Conservation (phyloP, 1,284 basidiomycete species). For the Tilletia walkeri region DNA sequence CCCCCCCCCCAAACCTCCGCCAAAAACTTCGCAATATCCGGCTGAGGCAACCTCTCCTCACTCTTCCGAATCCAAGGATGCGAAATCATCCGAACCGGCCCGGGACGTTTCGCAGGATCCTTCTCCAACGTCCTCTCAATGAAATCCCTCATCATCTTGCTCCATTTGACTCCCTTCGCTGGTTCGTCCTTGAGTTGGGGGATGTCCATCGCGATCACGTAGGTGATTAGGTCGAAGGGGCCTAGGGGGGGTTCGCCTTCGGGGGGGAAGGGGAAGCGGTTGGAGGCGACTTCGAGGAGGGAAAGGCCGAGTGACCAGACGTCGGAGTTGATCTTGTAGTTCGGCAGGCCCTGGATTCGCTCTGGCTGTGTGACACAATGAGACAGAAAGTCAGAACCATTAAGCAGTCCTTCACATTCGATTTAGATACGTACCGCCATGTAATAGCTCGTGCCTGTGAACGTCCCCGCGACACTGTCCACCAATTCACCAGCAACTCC, state of each 20-base stretch:
- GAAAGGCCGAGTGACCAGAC: conserved; percentile 98
- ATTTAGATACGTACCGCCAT: conserved; percentile 75
- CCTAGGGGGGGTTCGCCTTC: conserved; percentile 67
- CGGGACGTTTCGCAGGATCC: conserved; percentile 66
- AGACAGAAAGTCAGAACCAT: conserved; percentile 7
- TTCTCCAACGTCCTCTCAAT: conserved; percentile 75
- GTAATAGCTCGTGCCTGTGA: conserved; percentile 94
- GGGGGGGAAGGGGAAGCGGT: conserved; percentile 90
- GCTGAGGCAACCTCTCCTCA: conserved; percentile 70
- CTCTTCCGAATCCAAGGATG: conserved; percentile 83
- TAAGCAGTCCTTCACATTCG: too few relatives aligned
- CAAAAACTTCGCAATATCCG: conserved; percentile 69
- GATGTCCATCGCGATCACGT: conserved; percentile 84
- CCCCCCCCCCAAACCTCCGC: conserved; percentile 81
- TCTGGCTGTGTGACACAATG: conserved; percentile 68
- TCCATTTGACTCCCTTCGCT: conserved; percentile 66
- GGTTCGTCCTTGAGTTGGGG: conserved; percentile 67
- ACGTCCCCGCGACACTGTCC: conserved; percentile 85
- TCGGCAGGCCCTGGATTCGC: conserved; percentile 76
- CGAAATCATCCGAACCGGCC: conserved; percentile 76
- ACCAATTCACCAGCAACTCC: conserved; percentile 94
- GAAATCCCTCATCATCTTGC: conserved; percentile 85
- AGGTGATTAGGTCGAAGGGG: conserved; percentile 88
- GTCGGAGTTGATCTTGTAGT: conserved; percentile 87
- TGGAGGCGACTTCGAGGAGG: conserved; percentile 86